Conservation (phyloP, 139 green algal species). For the Asterochloris sp. region DNA sequence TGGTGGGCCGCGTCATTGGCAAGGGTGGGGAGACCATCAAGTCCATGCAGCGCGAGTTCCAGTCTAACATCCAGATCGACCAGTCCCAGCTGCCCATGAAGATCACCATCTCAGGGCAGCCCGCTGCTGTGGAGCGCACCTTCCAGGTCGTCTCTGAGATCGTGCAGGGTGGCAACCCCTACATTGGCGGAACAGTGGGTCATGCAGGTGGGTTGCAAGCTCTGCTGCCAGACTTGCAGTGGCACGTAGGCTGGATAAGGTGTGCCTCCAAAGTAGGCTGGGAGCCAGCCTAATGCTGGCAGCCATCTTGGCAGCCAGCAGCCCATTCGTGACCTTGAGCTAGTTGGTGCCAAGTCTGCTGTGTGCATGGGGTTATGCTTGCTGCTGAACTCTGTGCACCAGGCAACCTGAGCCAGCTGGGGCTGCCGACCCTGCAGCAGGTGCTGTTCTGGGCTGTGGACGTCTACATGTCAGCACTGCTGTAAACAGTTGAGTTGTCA, state of each 20-base stretch:
- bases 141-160: slow-evolving; percentile 49
- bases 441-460: no score
- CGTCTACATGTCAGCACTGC: no score
- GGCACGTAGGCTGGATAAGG: background rate
- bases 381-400: no score
- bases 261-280: no score
- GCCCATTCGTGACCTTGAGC: no score
- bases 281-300: no score
- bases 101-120: slow-evolving; percentile 78
- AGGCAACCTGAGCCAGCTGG: no score
- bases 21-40: slow-evolving; percentile 95
- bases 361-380: no score
- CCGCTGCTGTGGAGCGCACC: slow-evolving; percentile 40
- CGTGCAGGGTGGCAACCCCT: slow-evolving; percentile 42
- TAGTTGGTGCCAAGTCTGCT: no score
- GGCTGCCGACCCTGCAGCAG: no score
- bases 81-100: slow-evolving; percentile 80
- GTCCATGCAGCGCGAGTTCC: slow-evolving; percentile 79
- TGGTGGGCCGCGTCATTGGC: slow-evolving; percentile 92
- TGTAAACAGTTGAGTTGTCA: no score
- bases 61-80: slow-evolving; percentile 74
- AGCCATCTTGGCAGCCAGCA: no score
- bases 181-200: slow-evolving; percentile 14
- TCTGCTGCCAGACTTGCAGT: background rate
- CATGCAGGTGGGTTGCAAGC: background rate